Conservation (phyloP, 2,329 filamentous ascomycete genomes). For the Xylaria sp. region DNA sequence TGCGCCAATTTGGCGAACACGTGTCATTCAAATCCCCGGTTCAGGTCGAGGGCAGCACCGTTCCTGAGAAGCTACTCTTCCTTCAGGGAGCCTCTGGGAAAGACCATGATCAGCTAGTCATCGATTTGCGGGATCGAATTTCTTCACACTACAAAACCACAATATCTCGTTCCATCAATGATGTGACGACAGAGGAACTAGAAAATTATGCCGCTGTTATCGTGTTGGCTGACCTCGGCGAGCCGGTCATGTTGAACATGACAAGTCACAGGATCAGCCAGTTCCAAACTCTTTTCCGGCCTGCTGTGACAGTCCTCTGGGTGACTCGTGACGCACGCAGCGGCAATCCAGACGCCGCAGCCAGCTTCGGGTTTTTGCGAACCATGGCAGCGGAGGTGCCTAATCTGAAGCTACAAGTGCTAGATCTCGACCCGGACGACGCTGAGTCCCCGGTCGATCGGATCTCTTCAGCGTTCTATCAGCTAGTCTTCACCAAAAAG, state of each 20-base stretch:
- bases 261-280: conserved; percentile 40
- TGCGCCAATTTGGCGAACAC: conserved; percentile 44
- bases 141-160: conserved; percentile 30
- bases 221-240: conserved; percentile 46
- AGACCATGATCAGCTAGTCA: conserved; percentile 28
- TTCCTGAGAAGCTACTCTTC: conserved; percentile 41
- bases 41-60: background rate
- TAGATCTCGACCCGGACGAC: conserved; percentile 35
- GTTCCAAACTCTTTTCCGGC: conserved; percentile 34
- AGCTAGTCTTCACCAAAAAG: conserved; percentile 10
- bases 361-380: conserved; percentile 41
- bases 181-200: conserved; percentile 30
- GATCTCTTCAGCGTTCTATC: conserved; percentile 32
- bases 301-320: conserved; percentile 37
- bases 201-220: conserved; percentile 41
- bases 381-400: conserved; percentile 41
- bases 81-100: conserved; percentile 36
- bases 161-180: conserved; percentile 37
- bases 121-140: conserved; percentile 33
- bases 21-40: conserved; percentile 30
- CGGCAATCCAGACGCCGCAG: conserved; percentile 37
- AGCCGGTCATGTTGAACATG: conserved; percentile 44
- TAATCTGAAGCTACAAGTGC: conserved; percentile 35
- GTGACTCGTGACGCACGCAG: conserved; percentile 30
- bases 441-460: conserved; percentile 6